Evolutionary conservation across 192 early-diverging fungal species (phyloP), one percentile per base, ranked within the genome.

Genomic region (Entomortierella parvispora): DNA sequence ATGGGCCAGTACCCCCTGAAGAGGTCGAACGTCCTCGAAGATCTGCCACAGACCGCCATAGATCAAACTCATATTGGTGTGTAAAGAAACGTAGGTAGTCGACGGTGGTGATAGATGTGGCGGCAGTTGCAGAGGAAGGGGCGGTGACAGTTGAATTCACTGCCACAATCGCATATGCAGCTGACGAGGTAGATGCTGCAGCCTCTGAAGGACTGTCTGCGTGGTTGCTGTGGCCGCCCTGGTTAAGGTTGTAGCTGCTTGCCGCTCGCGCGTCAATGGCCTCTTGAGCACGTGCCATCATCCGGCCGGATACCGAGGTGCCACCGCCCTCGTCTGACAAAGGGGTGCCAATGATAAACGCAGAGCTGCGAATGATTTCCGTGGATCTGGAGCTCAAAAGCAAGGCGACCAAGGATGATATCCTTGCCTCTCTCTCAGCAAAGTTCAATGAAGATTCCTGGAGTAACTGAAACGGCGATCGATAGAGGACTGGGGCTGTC

Each of bases 21-120:
- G 15, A 54, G 29, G 31, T 34, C 18, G 22, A 34, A n/a, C n/a
- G n/a, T n/a, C n/a, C 42, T 15, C 37, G 48, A 0, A 77, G 49
- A 34, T 54, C 45, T 23, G n/a, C 59, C n/a, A 77, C 42, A 2
- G 61, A 37, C 11, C 42, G 60, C 51, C 52, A 68, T 2, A 77
- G 65, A 42, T 77, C 55, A 29, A 77, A 29, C 22, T 54, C 34
- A 40, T 68, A 58, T 40, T 77, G 74, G 18, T 57, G 48, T 34
- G 53, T 68, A 53, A 46, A 77, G n/a, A 59, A 77, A 4, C 74
- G 53, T 2, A 77, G 66, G 40, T 77, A 77, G 61, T 77, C 74
- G 31, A 77, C 32, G 1, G 66, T 77, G 11, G 65, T 32, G 28
- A 31, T 46, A 26, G 57, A 4, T 12, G 29, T 22, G 2, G 34